Conservation (phyloP, 495 filamentous ascomycete species). For the Aspergillus ellipticus region DNA sequence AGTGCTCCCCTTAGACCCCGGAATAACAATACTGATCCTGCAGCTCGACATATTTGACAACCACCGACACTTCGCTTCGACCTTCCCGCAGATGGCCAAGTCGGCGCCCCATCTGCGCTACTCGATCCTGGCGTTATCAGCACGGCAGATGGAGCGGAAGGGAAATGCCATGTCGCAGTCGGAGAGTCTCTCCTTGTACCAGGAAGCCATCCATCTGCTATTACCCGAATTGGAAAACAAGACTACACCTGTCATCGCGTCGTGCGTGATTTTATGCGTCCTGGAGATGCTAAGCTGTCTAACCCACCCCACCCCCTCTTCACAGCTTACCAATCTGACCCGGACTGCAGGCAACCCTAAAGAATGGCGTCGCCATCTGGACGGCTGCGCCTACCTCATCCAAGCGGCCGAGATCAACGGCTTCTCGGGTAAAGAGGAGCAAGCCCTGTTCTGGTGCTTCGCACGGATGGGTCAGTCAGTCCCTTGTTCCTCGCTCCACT, state of each 20-base stretch:
- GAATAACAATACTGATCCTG: background rate
- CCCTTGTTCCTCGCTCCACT: background rate
- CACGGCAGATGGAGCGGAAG: conserved; percentile 41
- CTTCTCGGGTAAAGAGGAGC: conserved; percentile 38
- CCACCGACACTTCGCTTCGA: conserved; percentile 39
- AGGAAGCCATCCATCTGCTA: conserved; percentile 40
- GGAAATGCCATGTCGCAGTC: conserved; percentile 33
- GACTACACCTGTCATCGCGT: conserved; percentile 36
- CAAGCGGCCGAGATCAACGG: conserved; percentile 36
- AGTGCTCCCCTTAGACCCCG: background rate
- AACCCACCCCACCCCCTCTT: background rate
- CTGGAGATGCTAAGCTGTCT: conserved; percentile 43
- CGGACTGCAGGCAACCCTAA: conserved; percentile 27
- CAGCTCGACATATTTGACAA: conserved; percentile 49
- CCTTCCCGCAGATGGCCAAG: conserved; percentile 37
- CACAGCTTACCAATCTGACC: background rate
- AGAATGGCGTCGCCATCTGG: conserved; percentile 45
- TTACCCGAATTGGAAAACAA: conserved; percentile 36
- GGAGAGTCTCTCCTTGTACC: conserved; percentile 41
- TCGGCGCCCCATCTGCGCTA: conserved; percentile 35
- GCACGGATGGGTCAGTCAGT: conserved; percentile 41
- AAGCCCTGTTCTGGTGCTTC: conserved; percentile 47
- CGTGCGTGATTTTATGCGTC: conserved; percentile 40
- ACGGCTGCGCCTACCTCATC: conserved; percentile 43
- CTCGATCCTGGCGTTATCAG: conserved; percentile 42